Conservation (phyloP, 1,284 basidiomycete species). For the Trichosporon asahii region DNA sequence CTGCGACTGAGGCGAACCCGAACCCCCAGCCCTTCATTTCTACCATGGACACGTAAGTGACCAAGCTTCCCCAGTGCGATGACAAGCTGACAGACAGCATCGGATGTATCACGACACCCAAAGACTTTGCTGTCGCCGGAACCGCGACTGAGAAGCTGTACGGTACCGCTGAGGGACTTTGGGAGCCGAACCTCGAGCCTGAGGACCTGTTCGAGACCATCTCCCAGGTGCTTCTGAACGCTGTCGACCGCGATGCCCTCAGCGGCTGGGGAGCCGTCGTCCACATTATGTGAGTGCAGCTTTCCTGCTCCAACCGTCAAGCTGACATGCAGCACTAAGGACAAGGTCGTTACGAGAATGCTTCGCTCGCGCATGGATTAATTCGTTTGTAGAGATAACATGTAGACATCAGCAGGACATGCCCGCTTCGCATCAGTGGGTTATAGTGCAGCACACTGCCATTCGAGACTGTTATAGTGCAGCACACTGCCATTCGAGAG, state of each 20-base stretch:
- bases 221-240: slow-evolving; percentile 91
- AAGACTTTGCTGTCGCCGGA: slow-evolving; percentile 94
- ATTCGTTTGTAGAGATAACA: slow-evolving; percentile 1
- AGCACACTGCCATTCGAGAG: too few relatives aligned
- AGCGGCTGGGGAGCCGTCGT: slow-evolving; percentile 97
- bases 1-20: slow-evolving; percentile 59
- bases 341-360: slow-evolving; percentile 77
- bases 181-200: slow-evolving; percentile 89
- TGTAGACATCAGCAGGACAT: slow-evolving; percentile 20
- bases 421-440: not conserved
- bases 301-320: not conserved
- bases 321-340: slow-evolving; percentile 66
- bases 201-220: slow-evolving; percentile 99
- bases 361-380: slow-evolving; percentile 90
- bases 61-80: too few relatives aligned
- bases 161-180: slow-evolving; percentile 96
- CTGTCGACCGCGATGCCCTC: slow-evolving; percentile 92
- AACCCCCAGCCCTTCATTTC: slow-evolving; percentile 90
- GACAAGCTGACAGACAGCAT: slow-evolving; percentile 56
- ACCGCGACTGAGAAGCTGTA: slow-evolving; percentile 91
- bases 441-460: too few relatives aligned
- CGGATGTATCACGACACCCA: slow-evolving; percentile 64
- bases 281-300: slow-evolving; percentile 76
- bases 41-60: slow-evolving; percentile 71
- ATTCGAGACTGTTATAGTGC: too few relatives aligned